Conservation (phyloP, 768 basidiomycete genomes). For the Mycena capillaripes region DNA sequence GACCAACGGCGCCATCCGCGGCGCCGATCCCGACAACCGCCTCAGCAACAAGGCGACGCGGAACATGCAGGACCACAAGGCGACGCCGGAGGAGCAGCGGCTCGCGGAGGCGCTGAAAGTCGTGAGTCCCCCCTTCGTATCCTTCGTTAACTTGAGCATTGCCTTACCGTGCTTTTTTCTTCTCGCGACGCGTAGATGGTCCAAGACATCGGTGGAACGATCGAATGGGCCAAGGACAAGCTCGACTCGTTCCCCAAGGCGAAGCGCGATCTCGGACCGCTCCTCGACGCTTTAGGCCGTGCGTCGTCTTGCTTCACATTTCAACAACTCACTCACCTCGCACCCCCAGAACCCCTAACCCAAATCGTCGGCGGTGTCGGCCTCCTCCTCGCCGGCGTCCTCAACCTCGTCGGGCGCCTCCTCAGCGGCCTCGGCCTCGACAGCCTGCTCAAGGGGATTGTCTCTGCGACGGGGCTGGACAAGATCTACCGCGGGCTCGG, state of each 20-base stretch:
- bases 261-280: conserved; percentile 53
- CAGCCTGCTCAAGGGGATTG: conserved; percentile 48
- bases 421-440: conserved; percentile 50
- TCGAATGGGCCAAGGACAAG: conserved; percentile 55
- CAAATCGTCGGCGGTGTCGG: conserved; percentile 57
- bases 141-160: neutral
- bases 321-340: neutral
- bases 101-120: conserved; percentile 53
- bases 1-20: conserved; percentile 51
- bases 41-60: conserved; percentile 50
- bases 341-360: conserved; percentile 47
- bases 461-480: conserved; percentile 50
- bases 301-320: neutral
- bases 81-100: conserved; percentile 49
- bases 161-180: too few relatives aligned
- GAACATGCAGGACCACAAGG: conserved; percentile 40
- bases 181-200: conserved; percentile 40
- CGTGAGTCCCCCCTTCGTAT: neutral
- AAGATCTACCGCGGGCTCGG: conserved; percentile 40
- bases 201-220: conserved; percentile 53
- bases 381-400: conserved; percentile 51
- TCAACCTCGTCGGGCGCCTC: conserved; percentile 51
- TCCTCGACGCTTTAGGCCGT: conserved; percentile 55
- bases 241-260: conserved; percentile 54
- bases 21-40: conserved; percentile 53